Base-by-base conservation (phyloP, 1,139 yeast genomes). In the Kurtzmaniella natalensis region DNA sequence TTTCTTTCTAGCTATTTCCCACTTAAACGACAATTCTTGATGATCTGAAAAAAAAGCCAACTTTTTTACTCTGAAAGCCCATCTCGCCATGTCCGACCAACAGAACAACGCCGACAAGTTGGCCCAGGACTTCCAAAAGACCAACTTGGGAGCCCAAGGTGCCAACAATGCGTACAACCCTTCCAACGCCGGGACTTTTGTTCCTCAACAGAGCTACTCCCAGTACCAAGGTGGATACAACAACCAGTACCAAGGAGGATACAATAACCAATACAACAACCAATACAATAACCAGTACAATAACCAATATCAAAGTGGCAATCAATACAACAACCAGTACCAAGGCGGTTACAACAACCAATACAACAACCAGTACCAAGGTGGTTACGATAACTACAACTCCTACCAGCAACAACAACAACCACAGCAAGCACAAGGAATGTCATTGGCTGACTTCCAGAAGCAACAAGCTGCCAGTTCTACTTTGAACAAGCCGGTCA, bases 361-460 rank as follows among this genome's bases (percentile, higher is more conserved):
- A 15, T 25, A 51, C 44, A 43, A 50, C 31, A 43, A 45, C 38
- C 40, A 46, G 33, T 45, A 48, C 42, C 37, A 39, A 38, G 57
- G 57, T 22, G 57, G 55, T 10, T 52, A 58, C 50, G 53, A 57
- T 37, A 53, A 61, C 42, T 49, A 55, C 48, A 49, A 50, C 27
- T 39, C 41, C 30, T 37, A 44, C 37, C 42, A 47, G 31, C 43
- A 40, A 30, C 51, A 43, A 31, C 56, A 53, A 23, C 70, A 61
- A 44, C 46, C 65, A n/a, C 56, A 53, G 23, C 70, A 61, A 44
- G 46, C 65, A n/a, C 67, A 64, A 39, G 94, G 92, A 34, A 80
- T 86, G 88, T 78, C 94, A 25, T 71, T 88, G 50, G 95, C 88
- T 38, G 95, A 88, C 53, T 87, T 80, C 64, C 85, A 86, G 60